phyloP scores from a whole-genome alignment of 1,284 basidiomycete species.

The Boletellus deceptivus region DNA sequence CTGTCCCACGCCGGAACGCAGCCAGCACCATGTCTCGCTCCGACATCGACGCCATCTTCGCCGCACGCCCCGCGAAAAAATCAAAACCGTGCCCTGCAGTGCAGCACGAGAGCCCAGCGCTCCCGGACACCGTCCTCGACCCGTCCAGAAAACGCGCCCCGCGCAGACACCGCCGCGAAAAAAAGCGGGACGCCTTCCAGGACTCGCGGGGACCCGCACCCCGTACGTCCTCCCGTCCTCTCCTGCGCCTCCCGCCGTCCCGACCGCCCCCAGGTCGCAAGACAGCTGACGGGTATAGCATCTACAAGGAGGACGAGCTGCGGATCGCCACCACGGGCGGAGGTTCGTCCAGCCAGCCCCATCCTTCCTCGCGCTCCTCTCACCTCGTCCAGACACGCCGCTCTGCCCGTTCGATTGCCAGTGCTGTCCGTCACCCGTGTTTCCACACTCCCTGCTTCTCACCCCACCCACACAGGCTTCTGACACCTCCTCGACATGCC shows the following conservation, averaged over 20 bases:
- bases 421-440: slow-evolving; percentile 60
- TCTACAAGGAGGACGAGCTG: slow-evolving; percentile 88
- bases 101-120: slow-evolving; percentile 22
- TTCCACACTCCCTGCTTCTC: neutral
- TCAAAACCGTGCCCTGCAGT: slow-evolving; percentile 27
- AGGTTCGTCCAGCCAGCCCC: slow-evolving; percentile 46
- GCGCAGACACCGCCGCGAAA: slow-evolving; percentile 20
- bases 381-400: slow-evolving; percentile 52
- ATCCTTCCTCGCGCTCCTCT: slow-evolving; percentile 10
- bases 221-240: slow-evolving; percentile 49
- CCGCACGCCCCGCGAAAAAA: slow-evolving; percentile 45
- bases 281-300: slow-evolving; percentile 81
- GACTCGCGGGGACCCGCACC: slow-evolving; percentile 75
- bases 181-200: slow-evolving; percentile 48
- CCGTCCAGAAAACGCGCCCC: slow-evolving; percentile 19
- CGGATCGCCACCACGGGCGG: slow-evolving; percentile 73
- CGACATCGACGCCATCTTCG: slow-evolving; percentile 81
- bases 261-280: slow-evolving; percentile 55
- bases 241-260: neutral
- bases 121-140: slow-evolving; percentile 26
- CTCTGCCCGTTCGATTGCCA: slow-evolving; percentile 82
- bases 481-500: slow-evolving; percentile 24
- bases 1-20: slow-evolving; percentile 21
- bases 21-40: slow-evolving; percentile 43
- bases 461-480: slow-evolving; percentile 40